phyloP scores from a whole-genome alignment of 331 rosid genomes.

The Malus hybrid region DNA sequence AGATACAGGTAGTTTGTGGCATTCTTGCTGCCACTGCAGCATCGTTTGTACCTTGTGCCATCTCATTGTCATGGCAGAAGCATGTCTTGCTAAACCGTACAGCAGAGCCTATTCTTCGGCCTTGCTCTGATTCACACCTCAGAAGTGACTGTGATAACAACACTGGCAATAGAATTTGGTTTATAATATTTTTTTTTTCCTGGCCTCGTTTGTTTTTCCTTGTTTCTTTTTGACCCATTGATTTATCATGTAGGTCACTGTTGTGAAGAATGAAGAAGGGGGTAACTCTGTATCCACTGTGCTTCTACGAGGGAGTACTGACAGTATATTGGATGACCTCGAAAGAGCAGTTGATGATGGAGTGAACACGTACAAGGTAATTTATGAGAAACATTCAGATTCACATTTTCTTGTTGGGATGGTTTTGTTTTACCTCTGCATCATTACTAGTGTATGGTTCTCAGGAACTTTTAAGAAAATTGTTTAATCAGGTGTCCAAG shows the following conservation, averaged over 20 bases:
- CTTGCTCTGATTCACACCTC: no score
- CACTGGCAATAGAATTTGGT: no score
- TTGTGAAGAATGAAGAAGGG: constrained; percentile 85
- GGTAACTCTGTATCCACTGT: constrained; percentile 82
- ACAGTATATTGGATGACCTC: constrained; percentile 83
- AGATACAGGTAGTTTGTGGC: no score
- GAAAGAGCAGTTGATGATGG: constrained; percentile 98
- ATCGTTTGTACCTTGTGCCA: no score
- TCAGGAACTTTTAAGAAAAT: not conserved
- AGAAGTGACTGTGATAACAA: no score
- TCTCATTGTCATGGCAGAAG: no score
- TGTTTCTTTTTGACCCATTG: constrained; percentile 4
- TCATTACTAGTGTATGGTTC: not conserved
- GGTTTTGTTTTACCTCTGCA: not conserved
- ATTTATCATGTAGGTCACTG: constrained; percentile 51
- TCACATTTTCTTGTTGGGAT: constrained; percentile 6
- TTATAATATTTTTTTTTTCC: not conserved
- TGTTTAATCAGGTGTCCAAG: not conserved
- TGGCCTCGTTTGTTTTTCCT: constrained; percentile 37
- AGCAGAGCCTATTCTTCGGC: no score
- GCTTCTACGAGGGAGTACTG: constrained; percentile 75
- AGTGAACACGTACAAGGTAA: constrained; percentile 83
- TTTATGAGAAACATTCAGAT: constrained; percentile 27
- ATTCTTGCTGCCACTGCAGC: no score
- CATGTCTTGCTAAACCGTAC: no score